Evolutionary conservation across 148 eudicot species (phyloP), one percentile per base, ranked within the genome.

Genomic region (Cornus florida): DNA sequence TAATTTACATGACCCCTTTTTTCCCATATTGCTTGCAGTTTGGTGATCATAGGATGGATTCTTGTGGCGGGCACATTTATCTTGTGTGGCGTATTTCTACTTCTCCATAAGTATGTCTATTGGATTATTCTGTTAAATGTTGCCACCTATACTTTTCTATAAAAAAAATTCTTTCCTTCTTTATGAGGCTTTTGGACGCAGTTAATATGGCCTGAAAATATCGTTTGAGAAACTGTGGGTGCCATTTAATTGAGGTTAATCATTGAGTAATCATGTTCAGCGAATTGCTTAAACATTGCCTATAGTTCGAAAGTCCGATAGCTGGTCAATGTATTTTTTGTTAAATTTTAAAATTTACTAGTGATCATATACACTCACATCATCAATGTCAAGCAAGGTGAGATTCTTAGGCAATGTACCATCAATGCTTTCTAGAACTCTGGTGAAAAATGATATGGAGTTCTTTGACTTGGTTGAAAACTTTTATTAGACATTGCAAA

Each of bases 1-100:
- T 62, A 2, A 19, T 62, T 62, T 6, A 62, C 7, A 17, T 7
- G 66, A 76, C 41, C 20, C 10, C 10, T 71, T 70, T 0, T 62
- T 62, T 62, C 66, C 23, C 23, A 23, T 28, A 9, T 46, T 62
- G 12, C 33, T 70, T 83, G 82, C 91, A 94, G 98, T 71, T 82
- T 94, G 89, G 92, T 93, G 83, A 77, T 89, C 43, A 17, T 93
- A 32, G 97, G 97, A 24, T 95, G 98, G 98, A 75, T 95, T 80
- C 88, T 93, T 14, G 92, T 95, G 14, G 83, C 98, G 0, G 84
- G 83, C 85, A 92, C 99, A 66, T 93, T 93, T 75, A 74, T 95
- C 78, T 75, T 92, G 70, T 88, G 92, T 75, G 99, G 95, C 69
- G 74, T 92, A 53, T 95, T 95, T 83, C 90, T 95, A 6, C 86